These are phyloP conservation scores for Pinus tabuliformis DNA, from an alignment of 75 land plant species.

Conservation along the genomic window DNA sequence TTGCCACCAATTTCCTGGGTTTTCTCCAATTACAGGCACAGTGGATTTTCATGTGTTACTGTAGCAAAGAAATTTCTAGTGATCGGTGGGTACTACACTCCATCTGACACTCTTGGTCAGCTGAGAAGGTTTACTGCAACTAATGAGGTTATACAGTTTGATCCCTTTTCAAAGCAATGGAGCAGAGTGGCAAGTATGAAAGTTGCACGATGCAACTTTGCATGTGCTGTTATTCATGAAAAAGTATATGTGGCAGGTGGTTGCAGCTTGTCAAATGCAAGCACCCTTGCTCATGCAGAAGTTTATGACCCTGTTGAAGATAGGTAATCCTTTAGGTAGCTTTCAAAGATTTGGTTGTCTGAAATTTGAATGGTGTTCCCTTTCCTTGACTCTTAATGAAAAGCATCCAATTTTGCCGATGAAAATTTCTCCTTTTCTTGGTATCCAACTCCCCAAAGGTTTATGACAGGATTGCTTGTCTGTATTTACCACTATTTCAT, in stretches of 20 bases:
- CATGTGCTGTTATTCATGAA: slow-evolving; percentile 27
- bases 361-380: background rate
- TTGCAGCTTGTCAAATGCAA: slow-evolving; percentile 23
- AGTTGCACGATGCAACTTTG: slow-evolving; percentile 30
- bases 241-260: slow-evolving; percentile 32
- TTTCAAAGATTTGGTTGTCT: background rate
- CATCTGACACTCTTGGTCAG: slow-evolving; percentile 17
- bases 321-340: slow-evolving; percentile 10
- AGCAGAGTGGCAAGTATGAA: slow-evolving; percentile 21
- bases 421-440: background rate
- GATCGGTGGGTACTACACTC: slow-evolving; percentile 24
- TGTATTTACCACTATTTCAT: background rate
- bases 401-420: background rate
- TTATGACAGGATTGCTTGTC: background rate
- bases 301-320: slow-evolving; percentile 26
- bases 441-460: background rate
- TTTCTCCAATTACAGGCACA: slow-evolving; percentile 11
- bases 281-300: slow-evolving; percentile 18
- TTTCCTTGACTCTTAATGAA: background rate
- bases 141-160: slow-evolving; percentile 29
- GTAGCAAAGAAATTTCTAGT: slow-evolving; percentile 28
- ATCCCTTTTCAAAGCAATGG: slow-evolving; percentile 25
- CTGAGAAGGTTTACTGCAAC: slow-evolving; percentile 18
- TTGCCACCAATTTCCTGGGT: slow-evolving; percentile 27
- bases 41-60: slow-evolving; percentile 20